A percentile compares a stretch with the other conserved stretches of the same genome.
Evolutionary conservation across 345 rosid species (phyloP).

Genomic region (Firmiana major): DNA sequence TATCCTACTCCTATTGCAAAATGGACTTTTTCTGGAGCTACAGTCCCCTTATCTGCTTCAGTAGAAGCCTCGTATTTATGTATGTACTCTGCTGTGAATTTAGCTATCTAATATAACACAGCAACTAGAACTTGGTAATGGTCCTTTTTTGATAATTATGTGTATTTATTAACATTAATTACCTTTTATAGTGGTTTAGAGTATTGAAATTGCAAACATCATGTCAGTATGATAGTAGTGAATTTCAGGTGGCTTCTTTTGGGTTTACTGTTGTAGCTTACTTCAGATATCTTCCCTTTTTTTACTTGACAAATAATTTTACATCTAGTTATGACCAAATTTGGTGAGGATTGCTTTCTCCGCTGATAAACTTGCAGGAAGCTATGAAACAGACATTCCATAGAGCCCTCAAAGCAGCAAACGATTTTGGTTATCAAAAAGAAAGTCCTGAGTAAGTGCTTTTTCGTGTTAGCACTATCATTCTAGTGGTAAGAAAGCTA

Average conservation of each 20-base stretch:
- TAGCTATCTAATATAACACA: not conserved
- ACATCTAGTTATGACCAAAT: not conserved
- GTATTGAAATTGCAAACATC: not conserved
- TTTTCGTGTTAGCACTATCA: conserved; percentile 9
- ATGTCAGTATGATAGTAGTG: not conserved
- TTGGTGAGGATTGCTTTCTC: conserved; percentile 6
- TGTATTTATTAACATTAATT: not conserved
- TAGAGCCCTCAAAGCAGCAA: conserved; percentile 86
- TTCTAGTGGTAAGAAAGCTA: not conserved
- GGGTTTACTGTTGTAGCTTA: not conserved
- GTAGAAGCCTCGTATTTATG: not conserved
- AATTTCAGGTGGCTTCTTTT: not conserved
- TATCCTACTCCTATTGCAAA: not conserved
- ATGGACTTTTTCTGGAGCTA: not conserved
- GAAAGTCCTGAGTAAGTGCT: conserved; percentile 89
- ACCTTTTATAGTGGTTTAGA: not conserved
- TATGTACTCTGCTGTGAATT: not conserved
- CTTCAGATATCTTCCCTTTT: not conserved
- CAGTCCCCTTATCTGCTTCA: not conserved
- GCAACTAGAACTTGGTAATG: not conserved
- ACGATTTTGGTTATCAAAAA: conserved; percentile 89
- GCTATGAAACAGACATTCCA: conserved; percentile 93
- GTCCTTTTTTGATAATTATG: not conserved
- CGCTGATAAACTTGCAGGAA: conserved; percentile 49
- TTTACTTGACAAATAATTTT: conserved; percentile 1